These are phyloP conservation scores for Diplodia mutila DNA, from an alignment of 2,329 filamentous ascomycete species.

Conservation along the genomic window DNA sequence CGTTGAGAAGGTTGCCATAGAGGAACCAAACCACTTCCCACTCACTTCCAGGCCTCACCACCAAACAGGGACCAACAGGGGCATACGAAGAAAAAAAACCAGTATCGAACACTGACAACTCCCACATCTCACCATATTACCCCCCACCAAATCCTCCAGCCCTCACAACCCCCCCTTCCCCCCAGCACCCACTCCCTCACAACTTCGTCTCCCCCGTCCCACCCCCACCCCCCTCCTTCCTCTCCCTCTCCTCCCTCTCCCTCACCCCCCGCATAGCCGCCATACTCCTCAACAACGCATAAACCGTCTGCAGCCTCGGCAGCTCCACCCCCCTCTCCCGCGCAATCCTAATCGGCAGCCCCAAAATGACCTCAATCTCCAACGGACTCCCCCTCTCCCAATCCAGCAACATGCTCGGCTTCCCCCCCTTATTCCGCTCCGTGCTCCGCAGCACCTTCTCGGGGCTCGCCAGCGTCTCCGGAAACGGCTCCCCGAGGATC, in stretches of 20 bases:
- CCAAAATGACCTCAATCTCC: slow-evolving; percentile 57
- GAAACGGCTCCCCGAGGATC: slow-evolving; percentile 43
- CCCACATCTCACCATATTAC: too few relatives aligned
- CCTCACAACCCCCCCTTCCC: neutral
- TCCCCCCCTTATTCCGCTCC: slow-evolving; percentile 59
- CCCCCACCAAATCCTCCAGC: too few relatives aligned
- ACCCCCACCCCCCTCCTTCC: too few relatives aligned
- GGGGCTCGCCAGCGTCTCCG: slow-evolving; percentile 41
- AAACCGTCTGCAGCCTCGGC: slow-evolving; percentile 68
- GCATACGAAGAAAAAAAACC: too few relatives aligned
- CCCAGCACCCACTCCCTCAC: neutral
- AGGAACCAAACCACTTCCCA: too few relatives aligned
- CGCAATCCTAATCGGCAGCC: slow-evolving; percentile 50
- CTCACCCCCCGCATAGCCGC: slow-evolving; percentile 57
- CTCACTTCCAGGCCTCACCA: too few relatives aligned
- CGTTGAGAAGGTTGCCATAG: too few relatives aligned
- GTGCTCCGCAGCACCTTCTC: slow-evolving; percentile 56
- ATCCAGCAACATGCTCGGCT: slow-evolving; percentile 57
- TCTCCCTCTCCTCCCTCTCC: slow-evolving; percentile 29
- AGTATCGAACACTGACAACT: neutral
- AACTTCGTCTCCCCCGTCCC: slow-evolving; percentile 13
- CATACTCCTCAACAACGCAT: slow-evolving; percentile 66
- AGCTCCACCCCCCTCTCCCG: slow-evolving; percentile 56
- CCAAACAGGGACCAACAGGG: too few relatives aligned
- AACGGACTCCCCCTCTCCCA: slow-evolving; percentile 47